phyloP scores from a whole-genome alignment of 2,329 filamentous ascomycete species.

The Trichophyton verrucosum region DNA sequence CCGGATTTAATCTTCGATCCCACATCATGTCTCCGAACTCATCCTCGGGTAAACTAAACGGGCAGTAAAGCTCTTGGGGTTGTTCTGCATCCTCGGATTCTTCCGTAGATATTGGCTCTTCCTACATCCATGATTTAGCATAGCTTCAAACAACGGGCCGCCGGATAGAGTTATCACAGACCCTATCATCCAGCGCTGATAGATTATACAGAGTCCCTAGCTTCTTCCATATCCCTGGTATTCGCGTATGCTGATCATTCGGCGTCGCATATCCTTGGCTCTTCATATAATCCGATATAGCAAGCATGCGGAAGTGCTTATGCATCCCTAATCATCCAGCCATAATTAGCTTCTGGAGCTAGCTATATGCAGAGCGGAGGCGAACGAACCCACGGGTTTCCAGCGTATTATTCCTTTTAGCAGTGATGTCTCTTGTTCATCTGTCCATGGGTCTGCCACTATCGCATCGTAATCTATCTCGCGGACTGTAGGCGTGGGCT shows the following conservation, averaged over 20 bases:
- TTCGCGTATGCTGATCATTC: slow-evolving; percentile 63
- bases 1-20: slow-evolving; percentile 32
- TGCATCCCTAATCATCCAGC: slow-evolving; percentile 55
- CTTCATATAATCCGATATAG: slow-evolving; percentile 66
- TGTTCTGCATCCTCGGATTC: slow-evolving; percentile 42
- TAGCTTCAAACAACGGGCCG: not conserved
- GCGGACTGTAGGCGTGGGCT: slow-evolving; percentile 10
- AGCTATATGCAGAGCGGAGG: not conserved
- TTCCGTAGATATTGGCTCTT: slow-evolving; percentile 45
- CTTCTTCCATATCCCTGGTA: slow-evolving; percentile 86
- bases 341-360: not conserved
- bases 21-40: slow-evolving; percentile 40
- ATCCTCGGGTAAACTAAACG: slow-evolving; percentile 51
- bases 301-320: slow-evolving; percentile 85
- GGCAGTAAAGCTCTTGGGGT: slow-evolving; percentile 47
- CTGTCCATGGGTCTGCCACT: slow-evolving; percentile 71
- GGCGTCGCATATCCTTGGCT: slow-evolving; percentile 63
- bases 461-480: slow-evolving; percentile 34
- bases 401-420: slow-evolving; percentile 87
- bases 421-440: slow-evolving; percentile 84
- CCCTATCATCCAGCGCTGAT: slow-evolving; percentile 72
- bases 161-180: slow-evolving; percentile 34
- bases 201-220: slow-evolving; percentile 74
- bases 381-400: slow-evolving; percentile 73
- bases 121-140: slow-evolving; percentile 19